Evolutionary conservation across 179 eudicot species (phyloP).

Genomic region (Beta corolliflora): DNA sequence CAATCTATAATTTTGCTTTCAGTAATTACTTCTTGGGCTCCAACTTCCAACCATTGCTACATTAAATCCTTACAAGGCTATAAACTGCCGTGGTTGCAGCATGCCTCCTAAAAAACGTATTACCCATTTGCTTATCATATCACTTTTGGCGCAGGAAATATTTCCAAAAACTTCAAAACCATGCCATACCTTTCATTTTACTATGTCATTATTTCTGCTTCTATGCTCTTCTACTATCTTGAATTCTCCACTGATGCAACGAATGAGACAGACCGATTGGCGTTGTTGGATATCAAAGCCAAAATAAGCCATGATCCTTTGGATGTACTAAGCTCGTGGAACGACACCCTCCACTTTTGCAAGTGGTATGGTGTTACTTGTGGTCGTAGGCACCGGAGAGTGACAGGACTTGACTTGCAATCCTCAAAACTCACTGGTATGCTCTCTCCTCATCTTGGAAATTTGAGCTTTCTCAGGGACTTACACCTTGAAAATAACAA

Average conservation of each 20-base stretch:
- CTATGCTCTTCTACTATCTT: not conserved
- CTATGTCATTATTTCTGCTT: not conserved
- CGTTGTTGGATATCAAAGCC: not conserved
- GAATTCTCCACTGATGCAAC: not conserved
- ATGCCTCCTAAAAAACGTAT: no score
- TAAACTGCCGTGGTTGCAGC: no score
- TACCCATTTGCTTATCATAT: no score
- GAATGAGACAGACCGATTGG: not conserved
- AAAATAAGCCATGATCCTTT: not conserved
- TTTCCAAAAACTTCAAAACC: no score
- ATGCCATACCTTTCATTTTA: not conserved
- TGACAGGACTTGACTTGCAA: not conserved
- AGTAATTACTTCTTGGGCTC: no score
- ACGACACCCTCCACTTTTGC: not conserved
- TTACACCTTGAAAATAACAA: not conserved
- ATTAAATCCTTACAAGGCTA: no score
- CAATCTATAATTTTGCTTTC: no score
- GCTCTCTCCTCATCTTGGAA: not conserved
- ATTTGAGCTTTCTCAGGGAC: not conserved
- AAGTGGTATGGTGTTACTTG: not conserved
- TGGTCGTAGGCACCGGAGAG: not conserved
- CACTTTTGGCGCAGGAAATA: no score
- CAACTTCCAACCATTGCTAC: no score
- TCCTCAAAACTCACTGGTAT: not conserved
- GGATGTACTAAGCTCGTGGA: not conserved